phyloP scores from a whole-genome alignment of 164 flowering plant genomes.

The Magnolia officinalis region DNA sequence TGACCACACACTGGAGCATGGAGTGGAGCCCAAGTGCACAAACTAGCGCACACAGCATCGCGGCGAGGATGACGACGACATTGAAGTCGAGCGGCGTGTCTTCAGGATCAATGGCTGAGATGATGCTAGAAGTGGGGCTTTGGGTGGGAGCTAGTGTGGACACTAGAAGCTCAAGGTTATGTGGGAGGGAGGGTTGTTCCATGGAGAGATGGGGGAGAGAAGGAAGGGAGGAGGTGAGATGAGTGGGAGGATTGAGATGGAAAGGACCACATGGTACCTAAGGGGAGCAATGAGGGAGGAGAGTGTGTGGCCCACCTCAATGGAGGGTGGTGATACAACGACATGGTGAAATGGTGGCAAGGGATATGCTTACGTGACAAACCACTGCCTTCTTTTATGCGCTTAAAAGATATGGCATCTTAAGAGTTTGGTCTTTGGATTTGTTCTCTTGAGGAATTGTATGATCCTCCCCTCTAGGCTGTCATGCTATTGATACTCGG shows the following conservation, averaged over 20 bases:
- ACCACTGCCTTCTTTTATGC: slow-evolving; percentile 23
- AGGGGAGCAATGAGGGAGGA: not conserved
- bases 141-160: slow-evolving; percentile 4
- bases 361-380: slow-evolving; percentile 29
- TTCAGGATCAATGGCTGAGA: not conserved
- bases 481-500: too few species aligned
- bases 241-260: not conserved
- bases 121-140: slow-evolving; percentile 3
- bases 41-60: slow-evolving; percentile 32
- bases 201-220: slow-evolving; percentile 1
- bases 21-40: slow-evolving; percentile 39
- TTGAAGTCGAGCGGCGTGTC: slow-evolving; percentile 16
- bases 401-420: slow-evolving; percentile 15
- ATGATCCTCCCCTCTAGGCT: too few species aligned
- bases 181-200: slow-evolving; percentile 2
- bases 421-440: too few species aligned
- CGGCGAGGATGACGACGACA: slow-evolving; percentile 25
- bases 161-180: slow-evolving; percentile 1
- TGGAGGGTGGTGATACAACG: slow-evolving; percentile 10
- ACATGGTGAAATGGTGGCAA: slow-evolving; percentile 10
- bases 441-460: too few species aligned
- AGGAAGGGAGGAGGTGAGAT: slow-evolving; percentile 1
- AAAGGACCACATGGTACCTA: not conserved
- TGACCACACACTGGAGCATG: slow-evolving; percentile 29
- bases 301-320: not conserved